These are phyloP conservation scores for Fusarium decemcellulare DNA, from an alignment of 2,329 filamentous ascomycete genomes.

Conservation along the genomic window DNA sequence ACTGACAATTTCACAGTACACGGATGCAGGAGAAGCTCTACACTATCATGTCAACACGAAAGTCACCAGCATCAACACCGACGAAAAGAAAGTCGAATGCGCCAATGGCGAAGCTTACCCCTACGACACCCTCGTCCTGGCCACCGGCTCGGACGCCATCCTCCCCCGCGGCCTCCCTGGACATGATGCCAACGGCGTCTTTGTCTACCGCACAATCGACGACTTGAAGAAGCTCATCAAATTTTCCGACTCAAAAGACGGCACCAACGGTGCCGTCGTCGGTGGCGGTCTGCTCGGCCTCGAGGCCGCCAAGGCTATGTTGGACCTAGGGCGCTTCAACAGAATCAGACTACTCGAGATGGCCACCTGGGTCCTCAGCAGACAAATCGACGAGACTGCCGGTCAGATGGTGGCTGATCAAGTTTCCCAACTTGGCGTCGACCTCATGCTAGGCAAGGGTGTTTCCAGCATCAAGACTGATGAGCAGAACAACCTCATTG, in stretches of 20 bases:
- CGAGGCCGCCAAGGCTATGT: constrained; percentile 93
- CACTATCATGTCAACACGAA: constrained; percentile 82
- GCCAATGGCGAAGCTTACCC: constrained; percentile 77
- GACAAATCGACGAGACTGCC: constrained; percentile 87
- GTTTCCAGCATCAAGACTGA: constrained; percentile 81
- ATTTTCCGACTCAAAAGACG: constrained; percentile 77
- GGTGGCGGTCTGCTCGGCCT: constrained; percentile 89
- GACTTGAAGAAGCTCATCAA: constrained; percentile 84
- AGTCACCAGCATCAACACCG: constrained; percentile 74
- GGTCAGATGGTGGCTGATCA: constrained; percentile 87
- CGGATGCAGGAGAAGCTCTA: constrained; percentile 76
- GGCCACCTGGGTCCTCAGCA: constrained; percentile 85
- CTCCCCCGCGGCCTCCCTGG: constrained; percentile 80
- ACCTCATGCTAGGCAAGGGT: constrained; percentile 83
- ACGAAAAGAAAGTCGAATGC: constrained; percentile 77
- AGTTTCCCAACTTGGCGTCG: constrained; percentile 82
- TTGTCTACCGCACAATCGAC: constrained; percentile 89
- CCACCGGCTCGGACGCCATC: constrained; percentile 88
- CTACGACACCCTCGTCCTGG: constrained; percentile 87
- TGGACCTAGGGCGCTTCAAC: constrained; percentile 82
- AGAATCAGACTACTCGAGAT: constrained; percentile 86
- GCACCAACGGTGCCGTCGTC: constrained; percentile 80
- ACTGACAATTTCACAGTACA: constrained; percentile 67
- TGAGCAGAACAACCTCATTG: constrained; percentile 76
- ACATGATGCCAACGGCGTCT: constrained; percentile 85